These are phyloP conservation scores for Pezicula rhizophila DNA, from an alignment of 2,329 filamentous ascomycete genomes.

Conservation along the genomic window DNA sequence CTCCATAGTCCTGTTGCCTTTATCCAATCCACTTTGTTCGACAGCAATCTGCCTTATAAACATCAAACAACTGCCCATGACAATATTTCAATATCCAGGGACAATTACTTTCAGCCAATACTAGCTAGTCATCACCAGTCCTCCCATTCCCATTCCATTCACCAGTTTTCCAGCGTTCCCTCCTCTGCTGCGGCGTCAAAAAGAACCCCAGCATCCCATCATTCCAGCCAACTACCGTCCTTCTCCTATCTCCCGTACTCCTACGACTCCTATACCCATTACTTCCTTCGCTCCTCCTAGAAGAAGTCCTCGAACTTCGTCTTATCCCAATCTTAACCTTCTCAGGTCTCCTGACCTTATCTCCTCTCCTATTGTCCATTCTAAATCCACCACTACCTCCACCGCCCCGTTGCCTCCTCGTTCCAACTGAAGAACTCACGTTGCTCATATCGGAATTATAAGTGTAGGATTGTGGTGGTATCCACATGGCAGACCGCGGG, in stretches of 20 bases:
- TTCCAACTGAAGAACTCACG: constrained; percentile 1
- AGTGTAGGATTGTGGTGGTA: neutral
- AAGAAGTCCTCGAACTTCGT: neutral
- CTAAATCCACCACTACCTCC: neutral
- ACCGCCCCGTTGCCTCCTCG: constrained; percentile 2
- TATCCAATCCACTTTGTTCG: too few species aligned
- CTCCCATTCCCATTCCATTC: too few species aligned
- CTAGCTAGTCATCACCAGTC: too few species aligned
- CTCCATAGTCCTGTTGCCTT: too few species aligned
- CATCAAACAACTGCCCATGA: too few species aligned
- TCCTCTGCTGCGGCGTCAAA: neutral
- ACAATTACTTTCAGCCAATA: too few species aligned
- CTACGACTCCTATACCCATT: neutral
- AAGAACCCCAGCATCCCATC: neutral
- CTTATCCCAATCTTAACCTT: neutral
- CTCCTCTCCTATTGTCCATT: neutral
- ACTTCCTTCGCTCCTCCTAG: neutral
- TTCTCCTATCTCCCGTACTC: neutral
- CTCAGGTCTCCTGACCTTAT: constrained; percentile 4
- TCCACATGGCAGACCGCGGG: neutral
- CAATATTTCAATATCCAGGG: too few species aligned
- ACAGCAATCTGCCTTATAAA: too few species aligned
- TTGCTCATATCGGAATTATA: constrained; percentile 1
- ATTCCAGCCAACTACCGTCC: neutral
- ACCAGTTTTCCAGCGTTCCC: too few species aligned